Conservation (phyloP, 2,329 filamentous ascomycete genomes). For the Exophiala lecanii-corni region DNA sequence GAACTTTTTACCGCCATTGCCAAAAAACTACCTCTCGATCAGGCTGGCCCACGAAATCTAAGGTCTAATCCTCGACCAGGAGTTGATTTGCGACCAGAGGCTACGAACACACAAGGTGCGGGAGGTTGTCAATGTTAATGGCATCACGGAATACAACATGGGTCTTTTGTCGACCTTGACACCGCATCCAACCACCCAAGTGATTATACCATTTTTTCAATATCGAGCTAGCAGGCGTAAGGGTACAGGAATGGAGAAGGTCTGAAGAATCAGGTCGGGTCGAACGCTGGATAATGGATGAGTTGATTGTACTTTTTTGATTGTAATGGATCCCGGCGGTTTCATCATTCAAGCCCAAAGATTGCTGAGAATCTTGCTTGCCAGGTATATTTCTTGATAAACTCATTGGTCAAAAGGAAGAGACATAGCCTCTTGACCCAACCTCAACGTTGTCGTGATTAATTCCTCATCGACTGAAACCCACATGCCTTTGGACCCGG, state of each 20-base stretch:
- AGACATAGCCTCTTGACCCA: too few relatives aligned
- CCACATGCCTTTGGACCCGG: too few relatives aligned
- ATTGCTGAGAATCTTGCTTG: too few relatives aligned
- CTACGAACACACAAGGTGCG: constrained; percentile 55
- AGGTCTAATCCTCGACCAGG: constrained; percentile 60
- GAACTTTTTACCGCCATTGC: constrained; percentile 97
- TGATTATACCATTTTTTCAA: constrained; percentile 1
- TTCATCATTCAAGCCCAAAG: too few relatives aligned
- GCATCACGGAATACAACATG: too few relatives aligned
- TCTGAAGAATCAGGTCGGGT: constrained; percentile 1
- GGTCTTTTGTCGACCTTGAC: too few relatives aligned
- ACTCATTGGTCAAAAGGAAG: too few relatives aligned
- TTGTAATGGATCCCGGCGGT: constrained; percentile 2
- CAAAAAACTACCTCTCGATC: constrained; percentile 94
- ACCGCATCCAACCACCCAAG: neutral
- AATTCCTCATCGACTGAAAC: too few relatives aligned
- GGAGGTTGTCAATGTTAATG: constrained; percentile 59
- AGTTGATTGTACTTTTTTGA: constrained; percentile 8
- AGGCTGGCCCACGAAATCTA: constrained; percentile 85
- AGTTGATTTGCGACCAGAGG: constrained; percentile 62
- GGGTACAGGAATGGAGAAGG: neutral
- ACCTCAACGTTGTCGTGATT: too few relatives aligned
- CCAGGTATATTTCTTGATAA: too few relatives aligned
- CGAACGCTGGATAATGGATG: constrained; percentile 17
- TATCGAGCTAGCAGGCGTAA: constrained; percentile 21